A percentile compares a stretch with the other conserved stretches of the same genome.
Conservation (phyloP, 73 alveolate genomes). For the Paramecium tetraurelia region DNA sequence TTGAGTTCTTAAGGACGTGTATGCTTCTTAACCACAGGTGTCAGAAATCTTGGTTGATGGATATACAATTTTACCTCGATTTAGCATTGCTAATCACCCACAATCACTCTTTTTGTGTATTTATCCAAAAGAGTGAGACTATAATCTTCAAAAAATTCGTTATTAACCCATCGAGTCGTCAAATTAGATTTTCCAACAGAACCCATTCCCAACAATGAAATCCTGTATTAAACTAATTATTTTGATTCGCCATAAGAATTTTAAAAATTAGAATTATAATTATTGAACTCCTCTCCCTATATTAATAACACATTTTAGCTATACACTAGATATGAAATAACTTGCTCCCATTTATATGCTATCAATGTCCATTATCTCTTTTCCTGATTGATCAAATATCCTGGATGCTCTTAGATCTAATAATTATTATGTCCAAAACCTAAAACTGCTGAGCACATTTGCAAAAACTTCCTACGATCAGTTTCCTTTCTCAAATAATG, state of each 20-base stretch:
- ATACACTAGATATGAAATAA: conserved; percentile 18
- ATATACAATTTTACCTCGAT: neutral
- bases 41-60: neutral
- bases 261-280: conserved; percentile 6
- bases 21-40: conserved; percentile 48
- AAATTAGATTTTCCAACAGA: conserved; percentile 51
- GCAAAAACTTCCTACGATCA: neutral
- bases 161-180: conserved; percentile 39
- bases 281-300: conserved; percentile 22
- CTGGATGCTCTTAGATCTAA: neutral
- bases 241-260: neutral
- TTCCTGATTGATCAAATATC: conserved; percentile 30
- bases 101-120: neutral
- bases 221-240: neutral
- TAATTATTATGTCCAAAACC: neutral
- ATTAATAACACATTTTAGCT: neutral
- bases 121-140: neutral
- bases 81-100: neutral
- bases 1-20: neutral
- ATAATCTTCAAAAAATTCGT: conserved; percentile 11
- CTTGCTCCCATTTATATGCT: neutral
- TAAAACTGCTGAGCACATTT: conserved; percentile 36
- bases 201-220: conserved; percentile 39
- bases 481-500: conserved; percentile 12
- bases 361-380: neutral